Percentiles rank a stretch among this genome's conserved stretches.
Conservation (phyloP, 139 green algal species). For the Chlorella sp. region DNA sequence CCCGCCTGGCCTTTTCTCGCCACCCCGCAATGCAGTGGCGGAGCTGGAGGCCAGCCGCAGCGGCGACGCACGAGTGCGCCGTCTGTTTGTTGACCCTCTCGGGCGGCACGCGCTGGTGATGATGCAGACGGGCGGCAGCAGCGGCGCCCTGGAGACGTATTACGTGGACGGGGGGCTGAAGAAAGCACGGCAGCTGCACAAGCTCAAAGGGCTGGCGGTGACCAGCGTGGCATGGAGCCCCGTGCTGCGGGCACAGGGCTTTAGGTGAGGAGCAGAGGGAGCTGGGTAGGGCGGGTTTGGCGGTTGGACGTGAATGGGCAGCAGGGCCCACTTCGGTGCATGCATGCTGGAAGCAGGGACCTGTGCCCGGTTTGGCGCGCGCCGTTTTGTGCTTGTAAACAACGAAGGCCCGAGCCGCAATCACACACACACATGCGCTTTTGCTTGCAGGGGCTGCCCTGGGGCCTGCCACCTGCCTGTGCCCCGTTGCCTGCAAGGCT, state of each 20-base stretch:
- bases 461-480: too few species aligned
- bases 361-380: too few species aligned
- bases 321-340: too few species aligned
- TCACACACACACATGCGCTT: too few species aligned
- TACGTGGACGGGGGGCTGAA: conserved; percentile 69
- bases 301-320: too few species aligned
- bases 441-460: too few species aligned
- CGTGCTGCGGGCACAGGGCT: not conserved
- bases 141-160: conserved; percentile 48
- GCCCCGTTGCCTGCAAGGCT: too few species aligned
- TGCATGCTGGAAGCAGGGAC: too few species aligned
- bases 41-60: conserved; percentile 65
- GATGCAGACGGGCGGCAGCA: conserved; percentile 37
- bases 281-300: too few species aligned
- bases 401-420: too few species aligned
- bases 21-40: conserved; percentile 34
- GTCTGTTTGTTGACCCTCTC: conserved; percentile 66
- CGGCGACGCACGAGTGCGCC: conserved; percentile 47
- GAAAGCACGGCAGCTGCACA: conserved; percentile 50
- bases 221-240: conserved; percentile 69
- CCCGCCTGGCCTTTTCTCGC: not conserved
- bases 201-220: conserved; percentile 64
- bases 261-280: conserved; percentile 6
- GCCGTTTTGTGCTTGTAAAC: too few species aligned
- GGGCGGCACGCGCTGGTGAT: conserved; percentile 65